phyloP scores from a whole-genome alignment of 208 protist species.

The Crithidia mellificae region DNA sequence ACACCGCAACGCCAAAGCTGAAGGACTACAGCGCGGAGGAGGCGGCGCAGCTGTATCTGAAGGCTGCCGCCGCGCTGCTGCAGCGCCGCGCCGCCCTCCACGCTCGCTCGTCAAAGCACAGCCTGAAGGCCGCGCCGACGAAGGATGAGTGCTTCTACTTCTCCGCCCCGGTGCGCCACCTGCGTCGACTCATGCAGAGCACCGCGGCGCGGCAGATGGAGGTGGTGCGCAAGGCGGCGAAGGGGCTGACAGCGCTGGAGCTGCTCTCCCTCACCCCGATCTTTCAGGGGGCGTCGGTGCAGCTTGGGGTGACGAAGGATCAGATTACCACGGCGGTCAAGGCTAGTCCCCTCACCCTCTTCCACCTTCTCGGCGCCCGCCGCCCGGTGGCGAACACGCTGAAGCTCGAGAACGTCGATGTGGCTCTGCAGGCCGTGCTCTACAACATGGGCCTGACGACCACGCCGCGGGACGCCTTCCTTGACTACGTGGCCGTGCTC shows the following conservation, averaged over 20 bases:
- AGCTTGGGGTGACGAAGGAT: slow-evolving; percentile 49
- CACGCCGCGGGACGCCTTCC: slow-evolving; percentile 36
- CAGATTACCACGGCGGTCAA: slow-evolving; percentile 55
- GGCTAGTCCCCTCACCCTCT: slow-evolving; percentile 42
- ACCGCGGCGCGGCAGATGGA: slow-evolving; percentile 19
- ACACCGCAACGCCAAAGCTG: slow-evolving; percentile 35
- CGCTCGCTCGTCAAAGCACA: slow-evolving; percentile 51
- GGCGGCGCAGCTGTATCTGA: slow-evolving; percentile 46
- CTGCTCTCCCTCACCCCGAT: slow-evolving; percentile 40
- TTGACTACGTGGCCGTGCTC: slow-evolving; percentile 67
- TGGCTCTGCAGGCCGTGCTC: slow-evolving; percentile 50
- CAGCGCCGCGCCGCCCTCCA: slow-evolving; percentile 50
- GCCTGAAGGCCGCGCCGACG: slow-evolving; percentile 20
- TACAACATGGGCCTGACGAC: slow-evolving; percentile 81
- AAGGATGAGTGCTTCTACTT: slow-evolving; percentile 46
- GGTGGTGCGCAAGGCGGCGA: slow-evolving; percentile 21
- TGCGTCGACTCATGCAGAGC: slow-evolving; percentile 40
- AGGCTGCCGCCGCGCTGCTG: slow-evolving; percentile 51
- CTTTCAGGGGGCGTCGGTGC: slow-evolving; percentile 27
- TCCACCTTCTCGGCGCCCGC: slow-evolving; percentile 46
- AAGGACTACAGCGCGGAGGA: slow-evolving; percentile 48
- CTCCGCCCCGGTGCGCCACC: slow-evolving; percentile 44
- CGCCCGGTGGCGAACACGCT: slow-evolving; percentile 44
- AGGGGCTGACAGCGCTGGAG: slow-evolving; percentile 39
- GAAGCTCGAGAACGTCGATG: slow-evolving; percentile 40